Evolutionary conservation across 1,284 basidiomycete genomes (phyloP), one percentile per base, ranked within the genome.

Genomic region (Ustilago hordei): DNA sequence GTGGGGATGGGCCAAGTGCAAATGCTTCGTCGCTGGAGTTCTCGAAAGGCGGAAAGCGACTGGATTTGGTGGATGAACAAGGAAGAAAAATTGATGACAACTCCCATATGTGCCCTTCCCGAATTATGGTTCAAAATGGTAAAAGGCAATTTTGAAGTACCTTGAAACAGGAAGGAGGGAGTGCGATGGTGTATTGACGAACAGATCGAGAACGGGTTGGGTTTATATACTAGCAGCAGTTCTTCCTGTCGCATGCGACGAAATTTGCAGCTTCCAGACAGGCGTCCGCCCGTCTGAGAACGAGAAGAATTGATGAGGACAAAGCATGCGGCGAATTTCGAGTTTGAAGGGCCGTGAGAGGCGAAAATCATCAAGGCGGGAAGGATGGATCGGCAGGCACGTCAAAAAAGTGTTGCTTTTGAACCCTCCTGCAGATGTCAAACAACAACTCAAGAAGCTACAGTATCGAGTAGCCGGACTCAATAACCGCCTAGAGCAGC

Each of bases 41-140:
- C n/a, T 59, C 65, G 65, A 73, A 68, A 73, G 71, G 47, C 55
- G 59, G 28, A 59, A 47, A 36, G 19, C 19, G 39, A 32, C 66
- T 31, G 60, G 69, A 50, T 65, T 59, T 41, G 59, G 39, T 58
- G 60, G 35, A 39, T 58, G 56, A 70, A 69, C 15, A 58, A 55
- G 48, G 53, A 28, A 66, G 70, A 77, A 78, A 78, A 78, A 78
- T 74, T 78, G 53, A 57, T 47, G 54, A 60, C 75, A 78, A 78
- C 75, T 78, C 75, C 75, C 75, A 41, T 78, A 41, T 65, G 43
- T 38, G 63, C 67, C 70, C 75, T 70, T 78, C 68, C 70, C 65
- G 69, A 65, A 60, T 78, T 78, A 78, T 78, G 75, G 75, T 78
- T 78, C 75, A 78, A 78, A 78, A 78, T 78, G 75, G 75, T 78